phyloP scores from a whole-genome alignment of 352 stramenopile species.

The Pythium brachiatum region DNA sequence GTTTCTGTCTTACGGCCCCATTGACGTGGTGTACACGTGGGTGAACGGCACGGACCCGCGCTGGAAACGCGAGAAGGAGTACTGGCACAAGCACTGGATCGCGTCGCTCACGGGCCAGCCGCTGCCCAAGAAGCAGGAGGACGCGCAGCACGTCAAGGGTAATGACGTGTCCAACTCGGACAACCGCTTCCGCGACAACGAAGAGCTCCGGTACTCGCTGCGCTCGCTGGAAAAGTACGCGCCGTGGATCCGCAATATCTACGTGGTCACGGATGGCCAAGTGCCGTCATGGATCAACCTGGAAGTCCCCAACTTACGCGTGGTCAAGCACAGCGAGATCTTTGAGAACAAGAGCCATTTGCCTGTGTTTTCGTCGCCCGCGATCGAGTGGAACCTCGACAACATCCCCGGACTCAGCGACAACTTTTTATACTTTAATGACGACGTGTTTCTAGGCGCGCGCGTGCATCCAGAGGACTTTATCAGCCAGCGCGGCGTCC shows the following conservation, averaged over 20 bases:
- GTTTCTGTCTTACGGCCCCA: constrained; percentile 75
- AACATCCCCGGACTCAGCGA: constrained; percentile 90
- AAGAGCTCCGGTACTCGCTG: constrained; percentile 92
- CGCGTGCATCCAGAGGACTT: constrained; percentile 91
- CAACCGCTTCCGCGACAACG: constrained; percentile 94
- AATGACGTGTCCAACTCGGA: constrained; percentile 72
- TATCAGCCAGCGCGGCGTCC: constrained; percentile 75
- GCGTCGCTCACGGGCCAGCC: constrained; percentile 77
- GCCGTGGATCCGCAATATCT: constrained; percentile 93
- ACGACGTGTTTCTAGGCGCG: constrained; percentile 94
- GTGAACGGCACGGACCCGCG: constrained; percentile 93
- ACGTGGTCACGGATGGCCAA: constrained; percentile 94
- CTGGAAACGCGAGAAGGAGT: constrained; percentile 89
- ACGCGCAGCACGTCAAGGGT: constrained; percentile 47
- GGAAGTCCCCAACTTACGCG: constrained; percentile 66
- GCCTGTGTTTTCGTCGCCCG: constrained; percentile 92
- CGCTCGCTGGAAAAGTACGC: constrained; percentile 94
- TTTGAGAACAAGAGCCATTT: constrained; percentile 88
- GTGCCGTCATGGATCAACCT: constrained; percentile 93
- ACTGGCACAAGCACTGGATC: constrained; percentile 89
- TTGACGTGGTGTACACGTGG: constrained; percentile 97
- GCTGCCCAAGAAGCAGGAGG: constrained; percentile 52
- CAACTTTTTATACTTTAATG: constrained; percentile 96
- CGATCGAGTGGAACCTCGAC: constrained; percentile 94
- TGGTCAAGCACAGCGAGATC: constrained; percentile 91